Evolutionary conservation across 2,329 filamentous ascomycete genomes (phyloP).

Genomic region (Aspergillus sp.): DNA sequence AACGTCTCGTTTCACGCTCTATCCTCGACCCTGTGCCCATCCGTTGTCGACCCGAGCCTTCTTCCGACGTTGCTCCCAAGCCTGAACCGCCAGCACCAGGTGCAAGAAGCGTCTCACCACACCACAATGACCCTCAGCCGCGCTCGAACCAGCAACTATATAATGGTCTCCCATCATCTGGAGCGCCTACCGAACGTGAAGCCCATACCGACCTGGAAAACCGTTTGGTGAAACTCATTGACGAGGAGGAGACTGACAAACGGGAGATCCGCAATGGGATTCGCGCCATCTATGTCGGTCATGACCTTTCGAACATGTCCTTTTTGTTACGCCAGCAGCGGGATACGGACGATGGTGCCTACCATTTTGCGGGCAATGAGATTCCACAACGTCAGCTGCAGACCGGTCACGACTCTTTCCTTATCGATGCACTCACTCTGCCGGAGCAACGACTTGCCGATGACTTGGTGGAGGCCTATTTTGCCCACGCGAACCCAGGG

Average conservation of each 20-base stretch:
- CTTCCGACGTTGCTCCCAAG: conserved; percentile 16
- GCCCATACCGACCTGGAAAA: conserved; percentile 35
- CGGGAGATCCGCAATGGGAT: conserved; percentile 41
- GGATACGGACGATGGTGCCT: conserved; percentile 33
- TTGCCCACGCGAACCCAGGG: conserved; percentile 41
- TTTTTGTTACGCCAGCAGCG: conserved; percentile 45
- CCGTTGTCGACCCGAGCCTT: conserved; percentile 29
- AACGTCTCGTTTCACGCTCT: conserved; percentile 34
- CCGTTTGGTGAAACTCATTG: conserved; percentile 43
- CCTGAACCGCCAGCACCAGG: conserved; percentile 11
- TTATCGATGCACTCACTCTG: conserved; percentile 41
- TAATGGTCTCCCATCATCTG: conserved; percentile 16
- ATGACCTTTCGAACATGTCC: conserved; percentile 48
- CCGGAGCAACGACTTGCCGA: conserved; percentile 42
- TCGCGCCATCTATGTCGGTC: conserved; percentile 46
- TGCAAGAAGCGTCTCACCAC: conserved; percentile 7
- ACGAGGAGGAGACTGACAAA: conserved; percentile 37
- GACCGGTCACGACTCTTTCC: conserved; percentile 36
- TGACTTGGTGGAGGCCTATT: conserved; percentile 44
- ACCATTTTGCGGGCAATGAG: conserved; percentile 37
- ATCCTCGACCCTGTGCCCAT: conserved; percentile 40
- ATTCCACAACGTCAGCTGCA: conserved; percentile 34
- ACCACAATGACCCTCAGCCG: conserved; percentile 11
- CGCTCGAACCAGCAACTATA: conserved; percentile 14
- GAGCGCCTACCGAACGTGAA: conserved; percentile 28